These are phyloP conservation scores for Chaetomium sp. DNA, from an alignment of 2,329 filamentous ascomycete genomes.

Conservation along the genomic window DNA sequence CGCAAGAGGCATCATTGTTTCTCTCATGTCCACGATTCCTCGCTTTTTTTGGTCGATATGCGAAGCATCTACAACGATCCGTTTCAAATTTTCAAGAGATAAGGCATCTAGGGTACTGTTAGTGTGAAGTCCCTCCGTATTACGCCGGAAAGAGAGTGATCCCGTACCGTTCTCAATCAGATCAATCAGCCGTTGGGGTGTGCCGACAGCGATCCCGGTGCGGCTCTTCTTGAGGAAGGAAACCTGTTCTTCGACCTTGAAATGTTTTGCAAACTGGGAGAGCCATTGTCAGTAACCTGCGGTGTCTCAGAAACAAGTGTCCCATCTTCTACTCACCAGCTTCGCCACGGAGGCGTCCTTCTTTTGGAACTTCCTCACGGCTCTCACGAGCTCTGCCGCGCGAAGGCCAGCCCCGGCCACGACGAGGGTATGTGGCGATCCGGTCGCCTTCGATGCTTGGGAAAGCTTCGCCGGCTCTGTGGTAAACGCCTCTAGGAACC, in stretches of 20 bases:
- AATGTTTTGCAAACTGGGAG: constrained; percentile 81
- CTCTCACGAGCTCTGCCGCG: constrained; percentile 74
- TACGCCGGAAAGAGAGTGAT: background rate
- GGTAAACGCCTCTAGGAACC: constrained; percentile 66
- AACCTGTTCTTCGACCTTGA: constrained; percentile 85
- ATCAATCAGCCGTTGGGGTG: constrained; percentile 74
- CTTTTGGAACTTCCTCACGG: constrained; percentile 69
- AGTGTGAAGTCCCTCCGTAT: background rate
- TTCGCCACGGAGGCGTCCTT: constrained; percentile 78
- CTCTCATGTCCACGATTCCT: constrained; percentile 90
- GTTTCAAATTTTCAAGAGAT: constrained; percentile 62
- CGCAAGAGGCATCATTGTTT: constrained; percentile 75
- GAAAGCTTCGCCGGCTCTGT: constrained; percentile 51
- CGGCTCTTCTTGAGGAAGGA: constrained; percentile 62
- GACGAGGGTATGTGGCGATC: constrained; percentile 78
- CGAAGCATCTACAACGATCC: constrained; percentile 83
- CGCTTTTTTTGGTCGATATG: constrained; percentile 94
- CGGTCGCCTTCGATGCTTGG: constrained; percentile 60
- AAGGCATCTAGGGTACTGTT: constrained; percentile 50
- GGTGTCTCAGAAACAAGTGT: background rate
- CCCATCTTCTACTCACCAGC: constrained; percentile 42
- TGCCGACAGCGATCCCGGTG: constrained; percentile 84
- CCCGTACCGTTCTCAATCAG: constrained; percentile 71
- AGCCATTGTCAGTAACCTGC: background rate
- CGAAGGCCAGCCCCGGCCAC: constrained; percentile 79